Evolutionary conservation across 1,139 yeast genomes (phyloP), one percentile per base, ranked within the genome.

Genomic region (Candida neerlandica): DNA sequence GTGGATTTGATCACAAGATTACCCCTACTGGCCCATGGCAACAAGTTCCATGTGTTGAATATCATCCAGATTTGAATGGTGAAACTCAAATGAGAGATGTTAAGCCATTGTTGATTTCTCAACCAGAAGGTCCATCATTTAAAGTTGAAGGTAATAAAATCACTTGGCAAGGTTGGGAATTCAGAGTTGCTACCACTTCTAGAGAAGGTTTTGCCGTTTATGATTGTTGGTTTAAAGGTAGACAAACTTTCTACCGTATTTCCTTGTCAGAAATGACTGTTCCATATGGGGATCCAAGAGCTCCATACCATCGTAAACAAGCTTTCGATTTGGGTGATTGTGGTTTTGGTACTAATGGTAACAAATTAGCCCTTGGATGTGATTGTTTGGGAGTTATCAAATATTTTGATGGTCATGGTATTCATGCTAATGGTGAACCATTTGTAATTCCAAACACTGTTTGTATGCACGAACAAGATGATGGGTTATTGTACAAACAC

Each of bases 311-410:
- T 63, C 80, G 95, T 73, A 87, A 87, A 67, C 95, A 87, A 60
- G 95, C 95, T 42, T 82, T 89, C 62, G 96, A 89, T 69, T 79
- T 89, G 63, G 96, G 96, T 67, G 96, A 89, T 68, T 84, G 90
- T 74, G 96, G 96, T 23, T 90, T 89, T 58, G 96, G 96, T 66
- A 80, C 77, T 56, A 82, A 81, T 58, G 96, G 90, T 61, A 88
- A 89, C 73, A 81, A 81, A 54, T 80, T 89, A 64, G 76, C 73
- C 49, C 78, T 89, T 56, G 96, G 96, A 46, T 89, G 96, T 71
- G 96, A 89, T 73, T 89, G 96, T 77, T 79, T 89, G 51, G 96
- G 96, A 58, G 86, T 85, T 57, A 88, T 89, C 69, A 84, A 87
- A 66, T 89, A 89, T 73, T 70, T 89, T 63, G 92, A 88, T 63